Evolutionary conservation across 2,329 filamentous ascomycete species (phyloP).

Genomic region (Pyricularia sp.): DNA sequence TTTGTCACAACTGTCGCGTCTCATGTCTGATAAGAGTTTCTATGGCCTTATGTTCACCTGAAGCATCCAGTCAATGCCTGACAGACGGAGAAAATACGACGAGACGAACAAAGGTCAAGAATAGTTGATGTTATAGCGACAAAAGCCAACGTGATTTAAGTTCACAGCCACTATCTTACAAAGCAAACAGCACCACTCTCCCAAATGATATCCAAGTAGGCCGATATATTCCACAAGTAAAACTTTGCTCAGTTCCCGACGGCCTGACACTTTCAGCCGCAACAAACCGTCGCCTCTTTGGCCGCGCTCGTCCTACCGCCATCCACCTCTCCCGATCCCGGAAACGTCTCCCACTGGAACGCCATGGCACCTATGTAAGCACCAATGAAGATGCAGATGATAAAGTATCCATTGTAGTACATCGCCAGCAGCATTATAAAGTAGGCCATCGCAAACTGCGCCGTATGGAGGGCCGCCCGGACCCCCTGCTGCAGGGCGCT

Average conservation of each 20-base stretch:
- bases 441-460: slow-evolving; percentile 64
- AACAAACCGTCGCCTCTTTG: slow-evolving; percentile 15
- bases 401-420: slow-evolving; percentile 60
- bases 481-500: slow-evolving; percentile 51
- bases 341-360: slow-evolving; percentile 55
- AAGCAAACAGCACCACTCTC: not conserved
- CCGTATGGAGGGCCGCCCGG: slow-evolving; percentile 53
- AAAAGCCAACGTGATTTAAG: not conserved
- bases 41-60: not conserved
- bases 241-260: not conserved
- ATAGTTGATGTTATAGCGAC: not conserved
- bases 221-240: not conserved
- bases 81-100: not conserved
- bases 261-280: slow-evolving; percentile 7
- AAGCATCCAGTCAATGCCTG: not conserved
- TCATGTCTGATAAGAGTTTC: not conserved
- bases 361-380: slow-evolving; percentile 59
- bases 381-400: slow-evolving; percentile 70
- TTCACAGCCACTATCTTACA: not conserved
- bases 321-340: slow-evolving; percentile 11
- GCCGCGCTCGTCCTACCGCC: slow-evolving; percentile 11
- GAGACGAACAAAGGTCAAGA: not conserved
- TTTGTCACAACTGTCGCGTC: not conserved
- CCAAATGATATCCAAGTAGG: not conserved
- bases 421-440: slow-evolving; percentile 62